Conservation (phyloP, 2,329 filamentous ascomycete genomes). For the Cordyceps cicadae region DNA sequence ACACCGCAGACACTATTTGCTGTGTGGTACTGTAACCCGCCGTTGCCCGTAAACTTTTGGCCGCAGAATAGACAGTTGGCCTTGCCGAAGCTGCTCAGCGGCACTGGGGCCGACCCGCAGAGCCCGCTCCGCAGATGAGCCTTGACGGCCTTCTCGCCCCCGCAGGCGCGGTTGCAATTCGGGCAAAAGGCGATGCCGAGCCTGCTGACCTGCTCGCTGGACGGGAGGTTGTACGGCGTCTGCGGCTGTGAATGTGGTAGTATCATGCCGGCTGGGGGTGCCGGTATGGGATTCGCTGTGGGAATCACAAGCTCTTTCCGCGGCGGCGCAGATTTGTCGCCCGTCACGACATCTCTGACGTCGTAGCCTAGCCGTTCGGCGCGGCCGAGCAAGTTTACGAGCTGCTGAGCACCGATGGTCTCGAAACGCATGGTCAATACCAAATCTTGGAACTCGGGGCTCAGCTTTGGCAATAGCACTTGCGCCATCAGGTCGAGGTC, state of each 20-base stretch:
- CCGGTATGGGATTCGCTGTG: conserved; percentile 10
- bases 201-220: neutral
- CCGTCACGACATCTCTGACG: conserved; percentile 36
- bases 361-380: conserved; percentile 52
- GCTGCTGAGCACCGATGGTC: conserved; percentile 44
- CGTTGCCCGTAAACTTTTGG: conserved; percentile 31
- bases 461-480: conserved; percentile 37
- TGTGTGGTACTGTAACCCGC: conserved; percentile 37
- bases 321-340: neutral
- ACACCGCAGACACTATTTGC: conserved; percentile 39
- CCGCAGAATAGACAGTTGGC: conserved; percentile 39
- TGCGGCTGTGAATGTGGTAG: neutral
- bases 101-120: conserved; percentile 16
- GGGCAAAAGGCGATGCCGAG: conserved; percentile 1
- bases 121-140: conserved; percentile 23
- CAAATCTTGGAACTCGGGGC: conserved; percentile 42
- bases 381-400: conserved; percentile 49
- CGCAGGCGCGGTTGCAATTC: conserved; percentile 28
- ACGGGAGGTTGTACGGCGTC: neutral
- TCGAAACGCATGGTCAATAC: conserved; percentile 43
- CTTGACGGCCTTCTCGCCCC: conserved; percentile 21
- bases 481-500: conserved; percentile 40
- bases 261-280: neutral
- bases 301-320: conserved; percentile 32
- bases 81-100: conserved; percentile 17